Percentiles rank a stretch among this genome's conserved stretches.
phyloP scores from a whole-genome alignment of 163 green algal genomes.

The Chlorella variabilis region DNA sequence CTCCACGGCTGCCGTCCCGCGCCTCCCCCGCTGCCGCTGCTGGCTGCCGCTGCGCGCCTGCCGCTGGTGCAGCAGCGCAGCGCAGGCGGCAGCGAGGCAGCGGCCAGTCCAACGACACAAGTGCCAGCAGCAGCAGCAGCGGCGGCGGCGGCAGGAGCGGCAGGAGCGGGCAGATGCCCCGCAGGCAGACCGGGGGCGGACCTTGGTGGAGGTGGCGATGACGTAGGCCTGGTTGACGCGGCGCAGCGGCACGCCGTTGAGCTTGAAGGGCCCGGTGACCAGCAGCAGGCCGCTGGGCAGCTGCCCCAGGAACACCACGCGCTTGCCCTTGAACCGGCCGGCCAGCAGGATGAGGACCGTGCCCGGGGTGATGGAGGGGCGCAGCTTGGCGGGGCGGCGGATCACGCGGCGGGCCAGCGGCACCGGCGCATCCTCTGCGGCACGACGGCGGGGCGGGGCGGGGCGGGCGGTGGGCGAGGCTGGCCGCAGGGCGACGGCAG shows the following conservation, averaged over 20 bases:
- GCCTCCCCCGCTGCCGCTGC: no score
- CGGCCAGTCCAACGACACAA: no score
- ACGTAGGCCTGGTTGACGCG: slow-evolving; percentile 98
- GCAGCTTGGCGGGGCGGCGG: slow-evolving; percentile 86
- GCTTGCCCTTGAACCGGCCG: slow-evolving; percentile 97
- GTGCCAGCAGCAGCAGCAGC: no score
- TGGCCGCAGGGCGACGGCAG: background rate
- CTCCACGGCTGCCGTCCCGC: no score
- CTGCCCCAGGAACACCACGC: slow-evolving; percentile 97
- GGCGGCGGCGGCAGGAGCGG: no score
- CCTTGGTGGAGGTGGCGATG: slow-evolving; percentile 97
- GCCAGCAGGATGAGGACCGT: slow-evolving; percentile 98
- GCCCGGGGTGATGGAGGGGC: slow-evolving; percentile 93
- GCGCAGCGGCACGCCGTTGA: slow-evolving; percentile 97
- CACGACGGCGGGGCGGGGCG: background rate
- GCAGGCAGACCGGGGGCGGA: slow-evolving; percentile 59
- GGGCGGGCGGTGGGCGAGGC: background rate
- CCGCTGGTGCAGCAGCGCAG: no score
- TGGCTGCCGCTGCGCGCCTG: no score
- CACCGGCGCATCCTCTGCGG: slow-evolving; percentile 75
- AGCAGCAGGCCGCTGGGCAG: slow-evolving; percentile 91
- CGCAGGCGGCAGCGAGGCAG: no score
- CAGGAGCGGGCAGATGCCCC: no score
- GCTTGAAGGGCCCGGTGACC: slow-evolving; percentile 93
- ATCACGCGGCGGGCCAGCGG: slow-evolving; percentile 66